These are phyloP conservation scores for Hansenula sp. DNA, from an alignment of 1,139 yeast genomes.

Conservation along the genomic window DNA sequence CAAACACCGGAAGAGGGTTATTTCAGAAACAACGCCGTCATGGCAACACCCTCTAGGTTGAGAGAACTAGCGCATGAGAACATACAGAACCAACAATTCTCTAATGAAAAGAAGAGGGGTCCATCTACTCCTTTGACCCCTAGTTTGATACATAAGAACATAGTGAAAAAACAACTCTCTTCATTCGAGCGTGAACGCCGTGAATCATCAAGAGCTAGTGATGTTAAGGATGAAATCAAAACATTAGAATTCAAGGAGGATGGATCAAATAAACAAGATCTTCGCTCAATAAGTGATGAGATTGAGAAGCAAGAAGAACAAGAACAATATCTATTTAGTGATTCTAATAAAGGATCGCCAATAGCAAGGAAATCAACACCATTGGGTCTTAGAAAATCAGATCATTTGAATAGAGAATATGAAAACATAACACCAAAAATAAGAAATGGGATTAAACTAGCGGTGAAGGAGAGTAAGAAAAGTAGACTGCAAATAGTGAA, in stretches of 20 bases:
- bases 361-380: constrained; percentile 8
- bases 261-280: neutral
- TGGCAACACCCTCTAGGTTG: constrained; percentile 17
- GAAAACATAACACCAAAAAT: constrained; percentile 16
- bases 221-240: neutral
- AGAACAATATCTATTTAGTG: constrained; percentile 4
- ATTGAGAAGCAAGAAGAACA: constrained; percentile 3
- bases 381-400: neutral
- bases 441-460: constrained; percentile 20
- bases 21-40: neutral
- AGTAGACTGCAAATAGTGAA: constrained; percentile 20
- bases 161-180: constrained; percentile 15
- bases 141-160: constrained; percentile 17
- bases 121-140: constrained; percentile 25
- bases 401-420: neutral
- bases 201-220: neutral
- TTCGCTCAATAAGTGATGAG: neutral
- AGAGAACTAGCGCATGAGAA: constrained; percentile 14
- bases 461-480: constrained; percentile 20
- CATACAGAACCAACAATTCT: constrained; percentile 3
- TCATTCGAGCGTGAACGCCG: neutral
- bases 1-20: neutral
- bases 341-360: constrained; percentile 15
- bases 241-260: neutral
- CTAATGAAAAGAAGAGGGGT: constrained; percentile 17